These are phyloP conservation scores for Nicotiana attenuata DNA, from an alignment of 257 asterid species.

Conservation along the genomic window DNA sequence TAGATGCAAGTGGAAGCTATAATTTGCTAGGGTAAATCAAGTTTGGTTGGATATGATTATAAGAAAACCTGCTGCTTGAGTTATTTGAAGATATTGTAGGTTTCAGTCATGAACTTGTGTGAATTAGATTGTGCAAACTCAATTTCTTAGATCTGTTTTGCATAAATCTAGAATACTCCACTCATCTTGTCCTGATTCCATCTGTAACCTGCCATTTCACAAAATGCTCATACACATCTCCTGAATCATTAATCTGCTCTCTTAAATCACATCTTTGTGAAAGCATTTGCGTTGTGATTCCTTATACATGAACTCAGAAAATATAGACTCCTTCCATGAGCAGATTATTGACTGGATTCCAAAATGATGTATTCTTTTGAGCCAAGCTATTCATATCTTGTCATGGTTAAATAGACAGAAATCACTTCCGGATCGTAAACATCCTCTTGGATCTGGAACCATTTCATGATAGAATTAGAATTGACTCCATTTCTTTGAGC, in stretches of 20 bases:
- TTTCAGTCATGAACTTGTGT: neutral
- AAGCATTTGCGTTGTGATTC: neutral
- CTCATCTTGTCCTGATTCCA: neutral
- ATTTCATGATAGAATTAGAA: slow-evolving; percentile 2
- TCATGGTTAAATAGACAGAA: neutral
- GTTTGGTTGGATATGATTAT: neutral
- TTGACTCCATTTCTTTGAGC: neutral
- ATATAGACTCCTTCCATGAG: neutral
- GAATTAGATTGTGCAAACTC: neutral
- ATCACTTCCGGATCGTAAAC: neutral
- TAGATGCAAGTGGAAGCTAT: neutral
- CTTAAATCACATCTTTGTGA: neutral
- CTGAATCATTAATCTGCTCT: neutral
- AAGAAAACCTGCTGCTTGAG: neutral
- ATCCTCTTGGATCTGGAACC: neutral
- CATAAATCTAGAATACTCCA: neutral
- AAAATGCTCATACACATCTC: neutral
- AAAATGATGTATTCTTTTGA: neutral
- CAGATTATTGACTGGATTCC: neutral
- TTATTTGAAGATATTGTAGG: neutral
- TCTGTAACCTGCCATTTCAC: neutral
- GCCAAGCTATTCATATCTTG: neutral
- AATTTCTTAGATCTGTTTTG: neutral
- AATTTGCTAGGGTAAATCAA: neutral
- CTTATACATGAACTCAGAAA: neutral